phyloP scores from a whole-genome alignment of 768 basidiomycete species.

The Strobilomyces dryophilus region DNA sequence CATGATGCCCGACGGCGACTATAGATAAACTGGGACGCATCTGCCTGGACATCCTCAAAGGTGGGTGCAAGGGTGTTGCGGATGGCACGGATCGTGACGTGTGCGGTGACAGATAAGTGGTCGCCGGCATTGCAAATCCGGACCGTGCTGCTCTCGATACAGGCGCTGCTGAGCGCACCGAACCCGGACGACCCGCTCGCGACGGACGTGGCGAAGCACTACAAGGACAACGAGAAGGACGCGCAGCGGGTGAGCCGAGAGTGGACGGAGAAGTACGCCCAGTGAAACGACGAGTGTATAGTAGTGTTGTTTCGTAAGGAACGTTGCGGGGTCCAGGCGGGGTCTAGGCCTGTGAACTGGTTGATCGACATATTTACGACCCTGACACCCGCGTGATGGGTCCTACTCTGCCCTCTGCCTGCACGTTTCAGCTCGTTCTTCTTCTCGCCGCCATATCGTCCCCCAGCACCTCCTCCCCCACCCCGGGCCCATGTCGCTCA shows the following conservation, averaged over 20 bases:
- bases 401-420: slow-evolving; percentile 10
- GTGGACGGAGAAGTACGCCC: slow-evolving; percentile 92
- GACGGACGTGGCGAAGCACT: slow-evolving; percentile 95
- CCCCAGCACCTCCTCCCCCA: not conserved
- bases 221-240: slow-evolving; percentile 95
- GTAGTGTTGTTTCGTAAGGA: not conserved
- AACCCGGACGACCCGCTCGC: slow-evolving; percentile 96
- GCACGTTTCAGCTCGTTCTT: not conserved
- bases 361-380: slow-evolving; percentile 18
- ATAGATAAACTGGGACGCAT: slow-evolving; percentile 97
- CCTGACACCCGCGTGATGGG: slow-evolving; percentile 2
- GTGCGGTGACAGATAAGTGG: slow-evolving; percentile 79
- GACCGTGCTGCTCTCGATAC: slow-evolving; percentile 93
- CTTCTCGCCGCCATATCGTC: slow-evolving; percentile 1
- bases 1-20: slow-evolving; percentile 12
- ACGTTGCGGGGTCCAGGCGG: slow-evolving; percentile 12
- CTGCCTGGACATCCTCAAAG: slow-evolving; percentile 97
- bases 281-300: slow-evolving; percentile 10
- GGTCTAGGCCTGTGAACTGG: slow-evolving; percentile 24
- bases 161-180: slow-evolving; percentile 93
- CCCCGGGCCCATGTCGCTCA: slow-evolving; percentile 24
- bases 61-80: slow-evolving; percentile 36
- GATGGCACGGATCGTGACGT: not conserved
- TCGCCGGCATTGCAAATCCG: slow-evolving; percentile 98
- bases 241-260: slow-evolving; percentile 90